Percentiles rank a stretch among this genome's conserved stretches.
Conservation (phyloP, 2,329 filamentous ascomycete genomes). For the Pseudodiploospora longispora region DNA sequence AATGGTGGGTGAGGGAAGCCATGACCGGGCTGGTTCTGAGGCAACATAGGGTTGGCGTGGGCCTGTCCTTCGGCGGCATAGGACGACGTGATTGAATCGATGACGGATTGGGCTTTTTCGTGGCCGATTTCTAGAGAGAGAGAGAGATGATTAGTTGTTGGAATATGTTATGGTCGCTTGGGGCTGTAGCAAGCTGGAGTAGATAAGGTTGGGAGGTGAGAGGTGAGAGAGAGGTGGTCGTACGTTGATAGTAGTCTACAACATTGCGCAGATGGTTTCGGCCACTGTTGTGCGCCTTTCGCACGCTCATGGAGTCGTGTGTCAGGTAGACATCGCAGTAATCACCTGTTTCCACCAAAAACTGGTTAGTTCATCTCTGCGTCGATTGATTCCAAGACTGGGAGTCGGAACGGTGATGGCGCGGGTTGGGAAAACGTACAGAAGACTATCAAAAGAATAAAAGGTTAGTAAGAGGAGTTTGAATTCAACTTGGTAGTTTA, state of each 20-base stretch:
- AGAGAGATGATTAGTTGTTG: background rate
- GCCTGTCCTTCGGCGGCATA: constrained; percentile 92
- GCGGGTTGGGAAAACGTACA: constrained; percentile 15
- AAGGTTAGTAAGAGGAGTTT: constrained; percentile 26
- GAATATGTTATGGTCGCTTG: background rate
- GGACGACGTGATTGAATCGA: constrained; percentile 93
- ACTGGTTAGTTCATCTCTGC: background rate
- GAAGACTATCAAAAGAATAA: constrained; percentile 16
- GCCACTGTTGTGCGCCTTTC: constrained; percentile 95
- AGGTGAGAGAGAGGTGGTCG: constrained; percentile 17
- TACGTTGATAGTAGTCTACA: constrained; percentile 95
- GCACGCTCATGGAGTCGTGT: constrained; percentile 99
- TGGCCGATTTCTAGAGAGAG: constrained; percentile 76
- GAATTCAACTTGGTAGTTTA: background rate
- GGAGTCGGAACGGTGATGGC: background rate
- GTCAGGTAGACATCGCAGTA: constrained; percentile 99
- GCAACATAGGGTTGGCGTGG: constrained; percentile 75
- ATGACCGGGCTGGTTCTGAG: constrained; percentile 55
- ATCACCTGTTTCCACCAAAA: constrained; percentile 47
- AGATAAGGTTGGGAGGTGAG: background rate
- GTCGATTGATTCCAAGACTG: too few species aligned
- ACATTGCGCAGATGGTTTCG: constrained; percentile 97
- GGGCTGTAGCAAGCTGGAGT: too few species aligned
- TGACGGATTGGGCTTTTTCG: constrained; percentile 96
- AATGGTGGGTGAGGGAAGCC: constrained; percentile 44